phyloP scores from a whole-genome alignment of 306 rosid species.

The Malus sieversii region DNA sequence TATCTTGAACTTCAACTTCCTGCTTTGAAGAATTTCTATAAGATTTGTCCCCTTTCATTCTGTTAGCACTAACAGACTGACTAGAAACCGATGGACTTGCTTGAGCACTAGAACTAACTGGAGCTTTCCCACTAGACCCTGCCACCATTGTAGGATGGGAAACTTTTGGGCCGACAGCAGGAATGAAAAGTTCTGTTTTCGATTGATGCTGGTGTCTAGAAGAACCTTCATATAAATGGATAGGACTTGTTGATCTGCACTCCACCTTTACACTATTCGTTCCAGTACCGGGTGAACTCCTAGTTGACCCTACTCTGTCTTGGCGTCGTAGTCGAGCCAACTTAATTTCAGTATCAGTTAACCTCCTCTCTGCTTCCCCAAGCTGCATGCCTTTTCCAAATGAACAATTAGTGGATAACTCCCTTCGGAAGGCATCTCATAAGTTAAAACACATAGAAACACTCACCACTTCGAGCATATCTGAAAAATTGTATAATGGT shows the following conservation, averaged over 20 bases:
- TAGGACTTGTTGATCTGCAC: constrained; percentile 46
- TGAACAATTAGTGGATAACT: constrained; percentile 9
- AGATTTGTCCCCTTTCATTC: constrained; percentile 39
- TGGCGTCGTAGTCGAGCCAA: constrained; percentile 74
- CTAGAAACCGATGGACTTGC: constrained; percentile 25
- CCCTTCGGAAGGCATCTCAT: background rate
- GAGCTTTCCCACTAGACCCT: constrained; percentile 31
- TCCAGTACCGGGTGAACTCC: constrained; percentile 20
- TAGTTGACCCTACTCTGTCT: constrained; percentile 15
- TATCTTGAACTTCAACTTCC: constrained; percentile 47
- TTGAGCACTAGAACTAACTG: constrained; percentile 31
- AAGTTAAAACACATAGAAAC: background rate
- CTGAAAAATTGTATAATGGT: background rate
- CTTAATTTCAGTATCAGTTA: constrained; percentile 52
- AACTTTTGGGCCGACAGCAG: constrained; percentile 45
- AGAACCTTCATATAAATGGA: constrained; percentile 30
- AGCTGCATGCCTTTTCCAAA: constrained; percentile 48
- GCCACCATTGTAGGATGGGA: constrained; percentile 28
- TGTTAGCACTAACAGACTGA: constrained; percentile 23
- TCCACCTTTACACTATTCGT: constrained; percentile 47
- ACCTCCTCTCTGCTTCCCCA: constrained; percentile 63
- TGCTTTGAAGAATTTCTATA: constrained; percentile 30
- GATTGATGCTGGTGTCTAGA: constrained; percentile 28
- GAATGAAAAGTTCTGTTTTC: constrained; percentile 67
- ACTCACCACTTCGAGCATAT: background rate